A percentile compares a stretch with the other conserved stretches of the same genome.
Evolutionary conservation across 202 grass and related monocot species (phyloP).

Genomic region (Hordeum pubiflorum): DNA sequence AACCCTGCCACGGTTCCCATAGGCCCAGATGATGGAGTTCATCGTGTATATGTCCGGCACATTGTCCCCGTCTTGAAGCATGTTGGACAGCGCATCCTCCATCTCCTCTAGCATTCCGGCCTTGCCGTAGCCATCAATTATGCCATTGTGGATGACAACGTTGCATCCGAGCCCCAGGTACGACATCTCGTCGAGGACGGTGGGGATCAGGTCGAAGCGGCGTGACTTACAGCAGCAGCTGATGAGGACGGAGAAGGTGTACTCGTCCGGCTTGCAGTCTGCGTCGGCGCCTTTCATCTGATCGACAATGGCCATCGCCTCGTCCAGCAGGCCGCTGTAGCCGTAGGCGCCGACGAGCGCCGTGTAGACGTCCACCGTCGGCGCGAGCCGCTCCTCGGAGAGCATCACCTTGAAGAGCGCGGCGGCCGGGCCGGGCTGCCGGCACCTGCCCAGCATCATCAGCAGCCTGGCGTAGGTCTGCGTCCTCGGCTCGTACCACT

Average conservation of each 20-base stretch:
- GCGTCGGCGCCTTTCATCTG: slow-evolving; percentile 62
- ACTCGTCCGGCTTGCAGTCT: slow-evolving; percentile 58
- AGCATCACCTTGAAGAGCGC: slow-evolving; percentile 58
- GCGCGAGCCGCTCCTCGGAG: slow-evolving; percentile 54
- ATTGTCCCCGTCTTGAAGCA: slow-evolving; percentile 60
- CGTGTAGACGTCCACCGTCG: slow-evolving; percentile 71
- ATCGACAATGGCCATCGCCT: slow-evolving; percentile 53
- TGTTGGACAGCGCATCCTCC: slow-evolving; percentile 46
- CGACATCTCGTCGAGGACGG: slow-evolving; percentile 63
- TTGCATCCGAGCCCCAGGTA: slow-evolving; percentile 61
- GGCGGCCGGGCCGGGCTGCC: slow-evolving; percentile 51
- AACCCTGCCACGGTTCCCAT: slow-evolving; percentile 55
- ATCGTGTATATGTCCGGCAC: slow-evolving; percentile 76
- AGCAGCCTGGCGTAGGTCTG: slow-evolving; percentile 76
- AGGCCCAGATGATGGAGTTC: slow-evolving; percentile 80
- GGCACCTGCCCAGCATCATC: slow-evolving; percentile 77
- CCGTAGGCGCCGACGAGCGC: slow-evolving; percentile 67
- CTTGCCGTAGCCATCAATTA: slow-evolving; percentile 78
- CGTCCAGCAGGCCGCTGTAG: slow-evolving; percentile 45
- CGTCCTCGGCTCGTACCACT: slow-evolving; percentile 74
- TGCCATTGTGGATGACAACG: slow-evolving; percentile 62
- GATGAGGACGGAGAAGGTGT: slow-evolving; percentile 58
- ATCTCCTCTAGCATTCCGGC: slow-evolving; percentile 55
- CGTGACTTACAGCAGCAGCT: slow-evolving; percentile 49
- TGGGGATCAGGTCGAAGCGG: slow-evolving; percentile 45